A percentile compares a stretch with the other conserved stretches of the same genome.
These are phyloP conservation scores for Pythium phragmiticola DNA, from an alignment of 352 stramenopile species.

Conservation along the genomic window DNA sequence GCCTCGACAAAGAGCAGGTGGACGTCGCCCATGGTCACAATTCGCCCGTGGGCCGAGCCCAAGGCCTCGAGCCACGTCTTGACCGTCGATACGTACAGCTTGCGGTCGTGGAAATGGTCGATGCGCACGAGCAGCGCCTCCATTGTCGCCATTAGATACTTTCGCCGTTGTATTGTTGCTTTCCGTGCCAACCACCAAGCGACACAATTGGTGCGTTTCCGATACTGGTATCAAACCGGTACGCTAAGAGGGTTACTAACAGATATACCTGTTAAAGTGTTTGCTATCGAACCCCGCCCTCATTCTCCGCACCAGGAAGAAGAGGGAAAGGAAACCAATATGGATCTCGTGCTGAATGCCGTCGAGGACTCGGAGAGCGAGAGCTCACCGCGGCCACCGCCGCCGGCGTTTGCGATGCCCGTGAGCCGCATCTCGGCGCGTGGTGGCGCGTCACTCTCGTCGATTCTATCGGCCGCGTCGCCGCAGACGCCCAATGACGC, in stretches of 20 bases:
- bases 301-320: neutral
- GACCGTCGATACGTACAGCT: constrained; percentile 55
- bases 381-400: constrained; percentile 9
- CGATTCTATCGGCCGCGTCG: constrained; percentile 40
- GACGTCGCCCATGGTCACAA: constrained; percentile 61
- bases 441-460: constrained; percentile 41
- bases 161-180: neutral
- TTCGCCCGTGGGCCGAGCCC: constrained; percentile 41
- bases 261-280: neutral
- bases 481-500: constrained; percentile 12
- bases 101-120: constrained; percentile 64
- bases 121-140: constrained; percentile 68
- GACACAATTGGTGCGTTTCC: constrained; percentile 17
- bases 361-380: constrained; percentile 30
- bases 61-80: constrained; percentile 60
- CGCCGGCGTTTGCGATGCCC: constrained; percentile 34
- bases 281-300: neutral
- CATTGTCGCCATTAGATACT: constrained; percentile 24
- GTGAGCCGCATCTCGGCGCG: constrained; percentile 24
- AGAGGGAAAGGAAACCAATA: constrained; percentile 9
- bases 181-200: constrained; percentile 22
- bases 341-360: constrained; percentile 58
- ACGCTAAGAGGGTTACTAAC: neutral
- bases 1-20: constrained; percentile 66
- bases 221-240: neutral